A percentile compares a stretch with the other conserved stretches of the same genome.
These are phyloP conservation scores for Schizochytrium sp. DNA, from an alignment of 108 stramenopile genomes.

Conservation along the genomic window DNA sequence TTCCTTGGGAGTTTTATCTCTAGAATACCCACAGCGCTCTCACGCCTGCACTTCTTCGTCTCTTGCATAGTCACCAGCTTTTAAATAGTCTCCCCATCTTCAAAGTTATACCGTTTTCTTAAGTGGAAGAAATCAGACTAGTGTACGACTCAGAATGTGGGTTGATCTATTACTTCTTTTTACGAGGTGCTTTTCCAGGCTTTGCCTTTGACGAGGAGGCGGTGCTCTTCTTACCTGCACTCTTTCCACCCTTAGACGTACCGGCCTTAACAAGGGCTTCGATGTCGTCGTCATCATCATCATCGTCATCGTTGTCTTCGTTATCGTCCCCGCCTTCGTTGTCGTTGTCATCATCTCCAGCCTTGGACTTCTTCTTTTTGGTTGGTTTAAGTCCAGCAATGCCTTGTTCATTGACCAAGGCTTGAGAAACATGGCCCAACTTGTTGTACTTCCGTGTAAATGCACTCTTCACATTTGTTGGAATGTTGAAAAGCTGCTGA, in stretches of 20 bases:
- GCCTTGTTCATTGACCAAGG: constrained; percentile 84
- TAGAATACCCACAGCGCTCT: too few species aligned
- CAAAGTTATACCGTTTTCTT: not conserved
- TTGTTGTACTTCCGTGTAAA: constrained; percentile 89
- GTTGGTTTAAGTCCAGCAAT: constrained; percentile 66
- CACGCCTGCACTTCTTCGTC: too few species aligned
- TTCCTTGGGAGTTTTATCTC: too few species aligned
- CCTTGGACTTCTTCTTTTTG: constrained; percentile 47
- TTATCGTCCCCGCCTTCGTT: constrained; percentile 70
- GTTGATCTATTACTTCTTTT: constrained; percentile 13
- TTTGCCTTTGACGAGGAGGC: not conserved
- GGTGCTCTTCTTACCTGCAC: constrained; percentile 17
- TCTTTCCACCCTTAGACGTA: constrained; percentile 52
- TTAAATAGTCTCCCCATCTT: too few species aligned
- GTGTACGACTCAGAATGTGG: not conserved
- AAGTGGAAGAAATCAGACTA: not conserved
- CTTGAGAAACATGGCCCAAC: constrained; percentile 82
- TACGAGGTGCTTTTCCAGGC: constrained; percentile 51
- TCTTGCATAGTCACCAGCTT: too few species aligned
- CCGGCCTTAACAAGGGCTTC: constrained; percentile 72
- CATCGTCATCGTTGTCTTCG: constrained; percentile 73
- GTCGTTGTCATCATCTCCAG: constrained; percentile 65
- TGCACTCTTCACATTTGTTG: constrained; percentile 81
- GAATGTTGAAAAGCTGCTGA: not conserved
- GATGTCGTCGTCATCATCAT: constrained; percentile 66